These are phyloP conservation scores for Dothiorella sarmentorum DNA, from an alignment of 2,329 filamentous ascomycete genomes.

Conservation along the genomic window DNA sequence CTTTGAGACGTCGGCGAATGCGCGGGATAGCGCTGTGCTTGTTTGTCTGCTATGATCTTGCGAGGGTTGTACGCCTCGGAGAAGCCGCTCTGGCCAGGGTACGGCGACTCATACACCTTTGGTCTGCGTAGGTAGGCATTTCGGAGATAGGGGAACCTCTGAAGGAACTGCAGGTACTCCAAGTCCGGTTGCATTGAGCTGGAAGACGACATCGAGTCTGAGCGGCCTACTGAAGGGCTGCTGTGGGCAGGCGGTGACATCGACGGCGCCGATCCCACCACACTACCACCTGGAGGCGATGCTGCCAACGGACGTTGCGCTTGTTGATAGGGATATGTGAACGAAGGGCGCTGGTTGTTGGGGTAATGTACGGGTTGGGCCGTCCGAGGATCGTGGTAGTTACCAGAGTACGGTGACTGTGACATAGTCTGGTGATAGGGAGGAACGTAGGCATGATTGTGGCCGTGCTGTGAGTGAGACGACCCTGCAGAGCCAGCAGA, in stretches of 20 bases:
- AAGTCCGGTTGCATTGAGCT: conserved; percentile 5
- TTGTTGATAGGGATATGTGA: background rate
- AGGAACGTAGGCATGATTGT: background rate
- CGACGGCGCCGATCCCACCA: background rate
- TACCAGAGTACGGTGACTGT: background rate
- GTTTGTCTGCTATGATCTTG: background rate
- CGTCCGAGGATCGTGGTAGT: background rate
- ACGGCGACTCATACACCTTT: conserved; percentile 47
- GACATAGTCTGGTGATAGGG: conserved; percentile 4
- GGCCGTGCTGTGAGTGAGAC: background rate
- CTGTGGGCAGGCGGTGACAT: conserved; percentile 7
- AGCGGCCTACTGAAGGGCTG: background rate
- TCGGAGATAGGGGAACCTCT: conserved; percentile 45
- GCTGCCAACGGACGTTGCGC: background rate
- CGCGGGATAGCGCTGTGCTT: background rate
- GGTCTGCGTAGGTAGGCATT: conserved; percentile 44
- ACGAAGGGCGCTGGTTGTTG: conserved; percentile 10
- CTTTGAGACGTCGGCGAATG: background rate
- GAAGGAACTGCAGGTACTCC: conserved; percentile 42
- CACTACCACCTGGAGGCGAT: background rate
- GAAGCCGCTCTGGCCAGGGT: conserved; percentile 23
- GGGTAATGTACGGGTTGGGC: conserved; percentile 7
- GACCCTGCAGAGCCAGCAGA: conserved; percentile 1
- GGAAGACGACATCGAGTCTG: background rate
- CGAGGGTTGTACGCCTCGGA: conserved; percentile 15